Base-by-base conservation (phyloP, 83 land plant genomes). In the Thuja plicata region DNA sequence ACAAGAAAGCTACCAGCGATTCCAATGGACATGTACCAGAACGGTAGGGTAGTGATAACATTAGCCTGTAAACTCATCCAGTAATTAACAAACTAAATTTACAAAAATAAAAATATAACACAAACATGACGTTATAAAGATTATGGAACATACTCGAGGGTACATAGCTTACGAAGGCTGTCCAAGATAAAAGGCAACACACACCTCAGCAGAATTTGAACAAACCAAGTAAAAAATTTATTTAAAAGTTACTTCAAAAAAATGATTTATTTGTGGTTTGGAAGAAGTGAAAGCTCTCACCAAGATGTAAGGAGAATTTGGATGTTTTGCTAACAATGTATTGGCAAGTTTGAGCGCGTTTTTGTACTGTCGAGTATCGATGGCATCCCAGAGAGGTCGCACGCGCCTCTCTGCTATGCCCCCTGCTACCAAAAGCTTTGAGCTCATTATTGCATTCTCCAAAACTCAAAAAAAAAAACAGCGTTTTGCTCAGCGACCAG, bases 341-440 rank as follows among this genome's bases (percentile, higher is more conserved):
- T 92, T 84, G 24, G 92, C 91, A 90, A 93, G 95, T 93, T 98
- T 98, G 87, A 98, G 95, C 60, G 99, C 99, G 19, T 89, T 83
- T 92, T 98, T 98, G 93, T 91, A 98, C 94, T 98, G 97, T 45
- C 98, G 95, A 38, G 95, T 93, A 90, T 98, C 99, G 83, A 98
- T 95, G 89, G 99, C 99, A 86, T 98, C 99, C 99, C 99, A 98
- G 21, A 98, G 94, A 32, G 99, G 99, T 66, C 97, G 93, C 70
- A 98, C 92, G 37, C 97, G 91, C 43, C 99, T 95, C 95, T 98
- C 99, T 85, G 99, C 97, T 35, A 98, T 89, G 19, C 98, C 98
- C 17, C 96, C 96, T 76, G 95, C 96, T 88, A 92, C 79, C 6
- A 92, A 93, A 87, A 91, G 90, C 91, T 92, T 93, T 46, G 95